These are phyloP conservation scores for Entrophospora sp. DNA, from an alignment of 192 early-diverging fungal species.

Conservation along the genomic window DNA sequence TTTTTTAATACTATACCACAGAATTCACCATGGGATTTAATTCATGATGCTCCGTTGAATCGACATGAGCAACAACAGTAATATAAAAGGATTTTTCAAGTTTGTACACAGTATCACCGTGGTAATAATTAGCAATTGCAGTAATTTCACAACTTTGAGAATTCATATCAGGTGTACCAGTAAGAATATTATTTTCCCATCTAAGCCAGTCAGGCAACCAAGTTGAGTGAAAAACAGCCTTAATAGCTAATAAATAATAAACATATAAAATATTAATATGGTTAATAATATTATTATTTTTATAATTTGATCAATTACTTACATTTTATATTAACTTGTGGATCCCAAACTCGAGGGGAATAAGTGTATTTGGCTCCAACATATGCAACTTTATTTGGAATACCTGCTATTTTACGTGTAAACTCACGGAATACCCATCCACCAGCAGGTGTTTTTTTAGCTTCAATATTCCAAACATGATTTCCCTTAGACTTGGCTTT, in stretches of 20 bases:
- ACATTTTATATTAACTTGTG: constrained; percentile 52
- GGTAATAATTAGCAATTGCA: constrained; percentile 58
- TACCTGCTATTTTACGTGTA: constrained; percentile 54
- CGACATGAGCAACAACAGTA: constrained; percentile 28
- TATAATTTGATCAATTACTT: background rate
- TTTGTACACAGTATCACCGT: constrained; percentile 38
- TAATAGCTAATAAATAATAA: constrained; percentile 37
- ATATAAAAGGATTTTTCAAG: constrained; percentile 36
- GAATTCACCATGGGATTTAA: constrained; percentile 23
- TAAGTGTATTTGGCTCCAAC: constrained; percentile 57
- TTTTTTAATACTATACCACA: background rate
- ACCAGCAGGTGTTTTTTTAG: constrained; percentile 54
- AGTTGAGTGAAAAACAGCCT: constrained; percentile 60
- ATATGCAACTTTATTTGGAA: constrained; percentile 52
- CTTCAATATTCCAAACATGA: constrained; percentile 77
- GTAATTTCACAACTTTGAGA: constrained; percentile 50
- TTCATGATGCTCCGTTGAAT: constrained; percentile 28
- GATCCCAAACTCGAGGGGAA: constrained; percentile 66
- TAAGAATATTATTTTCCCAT: constrained; percentile 65
- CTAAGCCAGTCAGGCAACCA: constrained; percentile 63
- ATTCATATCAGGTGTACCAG: constrained; percentile 50
- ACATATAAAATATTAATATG: constrained; percentile 4
- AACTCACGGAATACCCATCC: constrained; percentile 72
- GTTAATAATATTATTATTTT: background rate
- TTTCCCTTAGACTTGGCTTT: constrained; percentile 74